Conservation (phyloP, 805 yeast species). For the Candida incommunis region DNA sequence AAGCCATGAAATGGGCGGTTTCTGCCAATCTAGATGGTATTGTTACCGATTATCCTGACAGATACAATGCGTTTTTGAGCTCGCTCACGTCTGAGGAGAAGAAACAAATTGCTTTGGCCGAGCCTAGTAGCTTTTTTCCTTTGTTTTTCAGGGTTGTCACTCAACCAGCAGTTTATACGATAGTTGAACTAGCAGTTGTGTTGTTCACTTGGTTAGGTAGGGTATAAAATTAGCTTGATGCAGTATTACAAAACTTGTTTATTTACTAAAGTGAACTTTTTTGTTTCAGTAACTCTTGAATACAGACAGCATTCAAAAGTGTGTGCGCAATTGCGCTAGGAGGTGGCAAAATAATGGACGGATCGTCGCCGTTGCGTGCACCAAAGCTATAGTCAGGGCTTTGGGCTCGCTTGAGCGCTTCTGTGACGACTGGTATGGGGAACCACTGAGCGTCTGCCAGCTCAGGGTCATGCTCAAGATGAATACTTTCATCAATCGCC, state of each 20-base stretch:
- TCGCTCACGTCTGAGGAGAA: slow-evolving; percentile 13
- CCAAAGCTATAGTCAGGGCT: not conserved
- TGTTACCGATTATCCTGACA: slow-evolving; percentile 28
- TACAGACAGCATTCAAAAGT: not conserved
- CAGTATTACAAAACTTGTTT: too few relatives aligned
- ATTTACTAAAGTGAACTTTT: not conserved
- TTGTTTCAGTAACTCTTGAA: not conserved
- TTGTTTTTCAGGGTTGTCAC: not conserved
- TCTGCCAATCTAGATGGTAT: slow-evolving; percentile 25
- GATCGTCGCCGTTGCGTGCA: not conserved
- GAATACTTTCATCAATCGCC: slow-evolving; percentile 48
- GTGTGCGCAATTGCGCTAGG: not conserved
- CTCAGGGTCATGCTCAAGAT: slow-evolving; percentile 75
- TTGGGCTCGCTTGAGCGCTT: not conserved
- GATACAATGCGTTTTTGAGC: slow-evolving; percentile 9
- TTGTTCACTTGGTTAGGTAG: too few relatives aligned
- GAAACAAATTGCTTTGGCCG: not conserved
- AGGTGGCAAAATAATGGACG: not conserved
- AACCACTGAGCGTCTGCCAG: slow-evolving; percentile 81
- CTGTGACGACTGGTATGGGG: slow-evolving; percentile 33
- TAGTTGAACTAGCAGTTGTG: too few relatives aligned
- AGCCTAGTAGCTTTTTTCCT: not conserved
- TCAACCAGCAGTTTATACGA: not conserved
- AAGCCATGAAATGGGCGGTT: slow-evolving; percentile 25
- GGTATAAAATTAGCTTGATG: too few relatives aligned